phyloP scores from a whole-genome alignment of 495 filamentous ascomycete genomes.

The Aspergillus ostianus region DNA sequence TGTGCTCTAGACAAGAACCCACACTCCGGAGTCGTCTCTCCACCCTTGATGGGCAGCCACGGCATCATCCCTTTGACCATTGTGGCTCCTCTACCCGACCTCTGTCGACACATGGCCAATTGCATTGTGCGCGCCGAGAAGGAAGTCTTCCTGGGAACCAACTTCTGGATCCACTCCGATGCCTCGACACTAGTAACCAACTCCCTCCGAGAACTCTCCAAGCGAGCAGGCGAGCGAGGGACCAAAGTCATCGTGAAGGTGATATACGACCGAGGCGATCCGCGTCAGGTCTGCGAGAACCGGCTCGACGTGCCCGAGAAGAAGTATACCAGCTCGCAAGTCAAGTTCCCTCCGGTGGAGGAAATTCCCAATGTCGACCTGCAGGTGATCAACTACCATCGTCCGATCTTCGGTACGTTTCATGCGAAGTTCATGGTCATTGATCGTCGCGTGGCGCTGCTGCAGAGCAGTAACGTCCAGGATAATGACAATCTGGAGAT shows the following conservation, averaged over 20 bases:
- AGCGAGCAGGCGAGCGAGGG: constrained; percentile 57
- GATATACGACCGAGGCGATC: constrained; percentile 69
- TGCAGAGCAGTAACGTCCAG: constrained; percentile 77
- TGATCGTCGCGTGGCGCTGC: constrained; percentile 62
- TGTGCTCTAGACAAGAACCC: constrained; percentile 57
- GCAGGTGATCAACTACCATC: constrained; percentile 72
- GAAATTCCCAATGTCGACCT: constrained; percentile 72
- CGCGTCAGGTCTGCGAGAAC: constrained; percentile 61
- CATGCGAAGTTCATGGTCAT: constrained; percentile 78
- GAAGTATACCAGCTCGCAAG: constrained; percentile 52
- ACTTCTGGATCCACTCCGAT: constrained; percentile 69
- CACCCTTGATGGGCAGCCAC: constrained; percentile 65
- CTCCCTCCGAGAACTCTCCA: constrained; percentile 66
- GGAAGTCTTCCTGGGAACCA: constrained; percentile 72
- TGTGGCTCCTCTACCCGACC: constrained; percentile 66
- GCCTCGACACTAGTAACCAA: constrained; percentile 65
- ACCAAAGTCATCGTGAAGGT: constrained; percentile 65
- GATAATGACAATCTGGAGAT: constrained; percentile 80
- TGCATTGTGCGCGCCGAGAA: constrained; percentile 68
- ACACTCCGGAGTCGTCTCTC: constrained; percentile 59
- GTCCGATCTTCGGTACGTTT: constrained; percentile 70
- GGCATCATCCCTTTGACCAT: constrained; percentile 68
- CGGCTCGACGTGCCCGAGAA: constrained; percentile 58
- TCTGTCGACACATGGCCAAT: constrained; percentile 71
- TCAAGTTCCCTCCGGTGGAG: constrained; percentile 56